Conservation (phyloP, 2,329 filamentous ascomycete genomes). For the Pleoardoris graminearum region DNA sequence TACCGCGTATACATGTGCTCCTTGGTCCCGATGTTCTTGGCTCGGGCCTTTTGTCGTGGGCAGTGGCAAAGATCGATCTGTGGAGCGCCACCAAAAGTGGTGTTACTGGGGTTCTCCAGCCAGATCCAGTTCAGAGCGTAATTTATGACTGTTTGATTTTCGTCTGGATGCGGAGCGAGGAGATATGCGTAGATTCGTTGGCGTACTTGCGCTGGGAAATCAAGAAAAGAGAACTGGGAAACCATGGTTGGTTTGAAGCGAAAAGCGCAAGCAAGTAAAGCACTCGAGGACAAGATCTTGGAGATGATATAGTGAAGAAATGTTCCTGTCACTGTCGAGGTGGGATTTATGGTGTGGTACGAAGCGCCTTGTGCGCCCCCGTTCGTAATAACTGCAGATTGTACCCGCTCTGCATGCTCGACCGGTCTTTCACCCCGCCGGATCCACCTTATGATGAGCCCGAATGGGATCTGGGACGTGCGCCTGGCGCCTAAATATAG, state of each 20-base stretch:
- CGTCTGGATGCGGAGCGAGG: conserved; percentile 37
- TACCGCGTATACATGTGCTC: conserved; percentile 40
- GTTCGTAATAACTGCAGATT: not conserved
- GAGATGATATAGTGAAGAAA: not conserved
- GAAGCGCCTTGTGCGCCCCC: not conserved
- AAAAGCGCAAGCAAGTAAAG: not conserved
- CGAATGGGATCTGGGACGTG: conserved; percentile 2
- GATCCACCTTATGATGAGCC: conserved; percentile 5
- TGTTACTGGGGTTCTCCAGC: conserved; percentile 36
- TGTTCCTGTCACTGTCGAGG: not conserved
- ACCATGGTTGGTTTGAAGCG: not conserved
- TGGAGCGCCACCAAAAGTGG: conserved; percentile 30
- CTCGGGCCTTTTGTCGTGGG: conserved; percentile 14
- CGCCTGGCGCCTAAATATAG: conserved; percentile 10
- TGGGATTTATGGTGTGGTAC: not conserved
- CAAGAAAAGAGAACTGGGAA: conserved; percentile 5
- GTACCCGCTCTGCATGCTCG: not conserved
- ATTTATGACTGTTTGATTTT: conserved; percentile 41
- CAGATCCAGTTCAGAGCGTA: conserved; percentile 36
- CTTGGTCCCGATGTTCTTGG: conserved; percentile 11
- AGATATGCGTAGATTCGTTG: conserved; percentile 26
- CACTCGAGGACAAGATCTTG: not conserved
- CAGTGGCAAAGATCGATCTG: conserved; percentile 36
- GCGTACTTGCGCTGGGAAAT: conserved; percentile 7
- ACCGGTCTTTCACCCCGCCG: conserved; percentile 6